Percentiles rank a stretch among this genome's conserved stretches.
phyloP scores from a whole-genome alignment of 1,284 basidiomycete genomes.

The Hemileia vastatrix region DNA sequence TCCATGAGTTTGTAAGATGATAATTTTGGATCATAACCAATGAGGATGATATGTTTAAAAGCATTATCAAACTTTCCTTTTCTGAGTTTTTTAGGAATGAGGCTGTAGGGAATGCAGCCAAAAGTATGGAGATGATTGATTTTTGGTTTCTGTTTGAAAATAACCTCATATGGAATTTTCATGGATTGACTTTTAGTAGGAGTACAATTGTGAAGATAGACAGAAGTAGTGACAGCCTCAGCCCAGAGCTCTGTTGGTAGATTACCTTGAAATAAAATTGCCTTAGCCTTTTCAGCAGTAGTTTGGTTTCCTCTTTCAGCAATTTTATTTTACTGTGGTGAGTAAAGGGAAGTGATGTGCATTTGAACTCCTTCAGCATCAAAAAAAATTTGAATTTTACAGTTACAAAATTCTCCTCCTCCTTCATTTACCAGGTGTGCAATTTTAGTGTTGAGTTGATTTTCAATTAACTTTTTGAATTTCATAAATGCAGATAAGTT shows the following conservation, averaged over 20 bases:
- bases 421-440: no score
- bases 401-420: conserved; percentile 36
- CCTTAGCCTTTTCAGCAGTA: conserved; percentile 31
- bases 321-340: conserved; percentile 43
- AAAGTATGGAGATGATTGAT: no score
- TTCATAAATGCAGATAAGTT: no score
- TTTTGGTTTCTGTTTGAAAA: no score
- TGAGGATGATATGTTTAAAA: no score
- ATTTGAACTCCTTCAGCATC: conserved; percentile 36
- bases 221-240: conserved; percentile 36
- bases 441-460: no score
- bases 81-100: not conserved
- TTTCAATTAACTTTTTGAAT: no score
- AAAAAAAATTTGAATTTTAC: conserved; percentile 36
- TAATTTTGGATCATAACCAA: no score
- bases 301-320: conserved; percentile 38
- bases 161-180: no score
- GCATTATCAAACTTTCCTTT: conserved; percentile 7
- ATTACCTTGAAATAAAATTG: conserved; percentile 34
- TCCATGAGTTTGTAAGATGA: no score
- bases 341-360: conserved; percentile 45
- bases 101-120: not conserved
- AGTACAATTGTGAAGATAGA: conserved; percentile 44
- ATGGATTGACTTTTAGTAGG: conserved; percentile 22
- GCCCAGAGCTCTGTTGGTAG: conserved; percentile 43